Evolutionary conservation across 768 basidiomycete genomes (phyloP).

Genomic region (Panus rudis): DNA sequence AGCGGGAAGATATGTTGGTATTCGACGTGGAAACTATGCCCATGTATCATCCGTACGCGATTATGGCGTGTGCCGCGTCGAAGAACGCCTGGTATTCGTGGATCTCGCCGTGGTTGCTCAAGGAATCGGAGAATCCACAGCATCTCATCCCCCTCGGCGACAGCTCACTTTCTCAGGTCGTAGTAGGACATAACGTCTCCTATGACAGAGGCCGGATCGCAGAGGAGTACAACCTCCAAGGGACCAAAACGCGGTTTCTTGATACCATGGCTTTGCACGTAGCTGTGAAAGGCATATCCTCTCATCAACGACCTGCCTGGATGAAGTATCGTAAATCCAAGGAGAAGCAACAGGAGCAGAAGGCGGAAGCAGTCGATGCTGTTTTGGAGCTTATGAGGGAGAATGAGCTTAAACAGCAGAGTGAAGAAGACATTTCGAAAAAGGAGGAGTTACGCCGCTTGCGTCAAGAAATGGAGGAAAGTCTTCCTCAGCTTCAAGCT

Average conservation of each 20-base stretch:
- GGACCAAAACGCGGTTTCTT: slow-evolving; percentile 71
- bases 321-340: slow-evolving; percentile 75
- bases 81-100: slow-evolving; percentile 89
- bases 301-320: slow-evolving; percentile 92
- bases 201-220: slow-evolving; percentile 81
- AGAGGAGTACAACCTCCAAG: slow-evolving; percentile 73
- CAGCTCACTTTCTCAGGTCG: slow-evolving; percentile 43
- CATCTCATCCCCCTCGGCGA: slow-evolving; percentile 76
- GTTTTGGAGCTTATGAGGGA: slow-evolving; percentile 47
- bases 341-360: slow-evolving; percentile 44
- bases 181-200: slow-evolving; percentile 93
- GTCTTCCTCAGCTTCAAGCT: slow-evolving; percentile 31
- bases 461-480: slow-evolving; percentile 33
- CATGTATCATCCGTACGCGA: slow-evolving; percentile 67
- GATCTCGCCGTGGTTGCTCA: slow-evolving; percentile 90
- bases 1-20: slow-evolving; percentile 65
- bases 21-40: slow-evolving; percentile 97
- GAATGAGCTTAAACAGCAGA: slow-evolving; percentile 27
- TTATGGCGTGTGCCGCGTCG: slow-evolving; percentile 87
- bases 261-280: slow-evolving; percentile 96
- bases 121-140: slow-evolving; percentile 41
- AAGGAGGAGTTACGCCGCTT: slow-evolving; percentile 33
- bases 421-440: slow-evolving; percentile 33
- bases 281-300: slow-evolving; percentile 90
- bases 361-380: slow-evolving; percentile 56